These are phyloP conservation scores for Scopulariopsis brevicaulis DNA, from an alignment of 2,329 filamentous ascomycete genomes.

Conservation along the genomic window DNA sequence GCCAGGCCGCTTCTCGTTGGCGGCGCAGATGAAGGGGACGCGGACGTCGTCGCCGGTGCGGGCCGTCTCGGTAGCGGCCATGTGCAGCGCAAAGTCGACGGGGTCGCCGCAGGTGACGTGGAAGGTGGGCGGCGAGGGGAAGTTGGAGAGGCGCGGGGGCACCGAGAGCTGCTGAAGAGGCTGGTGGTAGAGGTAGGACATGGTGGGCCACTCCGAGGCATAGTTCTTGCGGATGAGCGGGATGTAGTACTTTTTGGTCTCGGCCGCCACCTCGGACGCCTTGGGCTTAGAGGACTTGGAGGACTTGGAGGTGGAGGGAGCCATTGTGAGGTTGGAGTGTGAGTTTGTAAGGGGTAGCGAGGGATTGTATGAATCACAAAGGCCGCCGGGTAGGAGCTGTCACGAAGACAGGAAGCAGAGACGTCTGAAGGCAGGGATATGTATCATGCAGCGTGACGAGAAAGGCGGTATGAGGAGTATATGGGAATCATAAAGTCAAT, in stretches of 20 bases:
- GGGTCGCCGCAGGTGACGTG: slow-evolving; percentile 45
- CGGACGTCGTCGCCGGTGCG: slow-evolving; percentile 22
- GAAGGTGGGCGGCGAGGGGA: slow-evolving; percentile 30
- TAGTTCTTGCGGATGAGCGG: slow-evolving; percentile 50
- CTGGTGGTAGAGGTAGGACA: slow-evolving; percentile 47
- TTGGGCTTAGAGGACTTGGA: slow-evolving; percentile 3
- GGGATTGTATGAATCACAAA: not conserved
- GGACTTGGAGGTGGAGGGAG: slow-evolving; percentile 2
- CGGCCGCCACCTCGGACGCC: slow-evolving; percentile 49
- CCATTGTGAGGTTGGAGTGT: not conserved
- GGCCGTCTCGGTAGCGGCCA: slow-evolving; percentile 28
- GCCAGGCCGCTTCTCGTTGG: slow-evolving; percentile 65
- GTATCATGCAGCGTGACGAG: not conserved
- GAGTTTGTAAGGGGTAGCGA: not conserved
- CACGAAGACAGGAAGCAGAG: not conserved
- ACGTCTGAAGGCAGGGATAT: not conserved
- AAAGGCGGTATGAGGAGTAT: not conserved
- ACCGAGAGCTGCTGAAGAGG: slow-evolving; percentile 33
- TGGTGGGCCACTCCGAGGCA: slow-evolving; percentile 39
- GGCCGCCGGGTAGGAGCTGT: not conserved
- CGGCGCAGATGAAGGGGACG: slow-evolving; percentile 60
- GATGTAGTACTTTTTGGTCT: slow-evolving; percentile 61
- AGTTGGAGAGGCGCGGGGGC: slow-evolving; percentile 20
- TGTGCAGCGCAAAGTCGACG: slow-evolving; percentile 47
- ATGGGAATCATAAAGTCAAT: not conserved